Evolutionary conservation across 75 land plant species (phyloP).

Genomic region (Picea glauca): DNA sequence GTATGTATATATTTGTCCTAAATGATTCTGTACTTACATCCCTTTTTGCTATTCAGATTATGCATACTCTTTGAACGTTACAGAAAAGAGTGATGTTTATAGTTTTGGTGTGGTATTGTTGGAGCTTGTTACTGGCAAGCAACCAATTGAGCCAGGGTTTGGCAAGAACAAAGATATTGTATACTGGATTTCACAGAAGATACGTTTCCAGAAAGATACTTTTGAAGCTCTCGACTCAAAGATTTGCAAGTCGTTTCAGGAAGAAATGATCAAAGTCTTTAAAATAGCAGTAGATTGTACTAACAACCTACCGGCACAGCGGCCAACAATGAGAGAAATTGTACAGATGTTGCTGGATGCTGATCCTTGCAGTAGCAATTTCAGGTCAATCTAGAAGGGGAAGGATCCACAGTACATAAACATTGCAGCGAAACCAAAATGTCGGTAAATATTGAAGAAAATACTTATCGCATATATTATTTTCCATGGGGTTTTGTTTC

Average conservation of each 20-base stretch:
- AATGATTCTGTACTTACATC: not conserved
- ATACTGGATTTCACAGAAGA: slow-evolving; percentile 53
- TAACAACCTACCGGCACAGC: slow-evolving; percentile 36
- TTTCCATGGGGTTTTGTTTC: no score
- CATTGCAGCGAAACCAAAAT: not conserved
- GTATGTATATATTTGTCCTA: not conserved
- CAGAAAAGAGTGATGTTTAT: slow-evolving; percentile 87
- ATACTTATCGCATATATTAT: no score
- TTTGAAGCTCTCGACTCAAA: slow-evolving; percentile 44
- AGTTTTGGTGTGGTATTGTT: slow-evolving; percentile 92
- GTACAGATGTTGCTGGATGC: slow-evolving; percentile 72
- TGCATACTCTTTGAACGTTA: slow-evolving; percentile 53
- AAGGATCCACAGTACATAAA: not conserved
- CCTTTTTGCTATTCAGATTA: slow-evolving; percentile 38
- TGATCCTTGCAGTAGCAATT: slow-evolving; percentile 16
- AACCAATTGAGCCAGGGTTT: slow-evolving; percentile 70
- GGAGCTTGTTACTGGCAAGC: slow-evolving; percentile 85
- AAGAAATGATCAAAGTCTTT: slow-evolving; percentile 61
- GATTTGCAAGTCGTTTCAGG: slow-evolving; percentile 25
- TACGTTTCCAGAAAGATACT: slow-evolving; percentile 37
- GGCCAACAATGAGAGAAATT: slow-evolving; percentile 82
- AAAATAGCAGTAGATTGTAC: slow-evolving; percentile 75
- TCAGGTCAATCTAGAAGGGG: not conserved
- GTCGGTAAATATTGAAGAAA: no score
- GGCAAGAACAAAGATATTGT: slow-evolving; percentile 76